Percentiles rank a stretch among this genome's conserved stretches.
phyloP scores from a whole-genome alignment of 2,329 filamentous ascomycete species.

The Fusarium palustre region DNA sequence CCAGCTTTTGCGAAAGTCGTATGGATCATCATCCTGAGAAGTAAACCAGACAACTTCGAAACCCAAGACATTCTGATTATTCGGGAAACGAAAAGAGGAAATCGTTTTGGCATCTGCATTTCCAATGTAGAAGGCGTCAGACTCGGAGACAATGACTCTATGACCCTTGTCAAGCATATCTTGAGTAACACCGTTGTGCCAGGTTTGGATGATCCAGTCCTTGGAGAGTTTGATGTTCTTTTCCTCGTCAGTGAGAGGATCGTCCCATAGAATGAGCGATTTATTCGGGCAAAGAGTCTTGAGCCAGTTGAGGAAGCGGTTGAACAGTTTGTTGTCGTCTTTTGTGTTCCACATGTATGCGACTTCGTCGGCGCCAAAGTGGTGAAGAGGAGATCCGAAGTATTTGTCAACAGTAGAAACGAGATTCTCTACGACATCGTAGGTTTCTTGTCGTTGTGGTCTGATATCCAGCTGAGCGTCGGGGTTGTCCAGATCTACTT shows the following conservation, averaged over 20 bases:
- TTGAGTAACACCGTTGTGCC: slow-evolving; percentile 5
- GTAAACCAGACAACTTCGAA: slow-evolving; percentile 19
- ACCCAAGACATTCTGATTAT: not conserved
- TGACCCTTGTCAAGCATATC: slow-evolving; percentile 12
- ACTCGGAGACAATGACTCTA: not conserved
- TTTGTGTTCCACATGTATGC: slow-evolving; percentile 16
- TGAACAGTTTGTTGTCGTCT: slow-evolving; percentile 7
- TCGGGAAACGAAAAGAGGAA: not conserved
- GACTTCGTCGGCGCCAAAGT: slow-evolving; percentile 19
- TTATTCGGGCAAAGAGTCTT: not conserved
- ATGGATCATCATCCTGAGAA: slow-evolving; percentile 2
- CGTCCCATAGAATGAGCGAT: slow-evolving; percentile 9
- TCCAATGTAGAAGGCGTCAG: slow-evolving; percentile 13
- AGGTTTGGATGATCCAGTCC: slow-evolving; percentile 24
- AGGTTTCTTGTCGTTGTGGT: not conserved
- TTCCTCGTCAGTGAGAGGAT: slow-evolving; percentile 5
- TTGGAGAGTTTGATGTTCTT: not conserved
- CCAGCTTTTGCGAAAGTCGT: slow-evolving; percentile 3
- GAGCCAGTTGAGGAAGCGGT: slow-evolving; percentile 2
- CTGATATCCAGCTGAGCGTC: slow-evolving; percentile 15
- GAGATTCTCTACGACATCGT: not conserved
- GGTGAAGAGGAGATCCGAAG: slow-evolving; percentile 6
- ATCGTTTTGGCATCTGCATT: slow-evolving; percentile 4
- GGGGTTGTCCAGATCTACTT: not conserved
- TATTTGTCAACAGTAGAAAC: not conserved